Evolutionary conservation across 2,329 filamentous ascomycete species (phyloP).

Genomic region (Aspergillus cejpii): DNA sequence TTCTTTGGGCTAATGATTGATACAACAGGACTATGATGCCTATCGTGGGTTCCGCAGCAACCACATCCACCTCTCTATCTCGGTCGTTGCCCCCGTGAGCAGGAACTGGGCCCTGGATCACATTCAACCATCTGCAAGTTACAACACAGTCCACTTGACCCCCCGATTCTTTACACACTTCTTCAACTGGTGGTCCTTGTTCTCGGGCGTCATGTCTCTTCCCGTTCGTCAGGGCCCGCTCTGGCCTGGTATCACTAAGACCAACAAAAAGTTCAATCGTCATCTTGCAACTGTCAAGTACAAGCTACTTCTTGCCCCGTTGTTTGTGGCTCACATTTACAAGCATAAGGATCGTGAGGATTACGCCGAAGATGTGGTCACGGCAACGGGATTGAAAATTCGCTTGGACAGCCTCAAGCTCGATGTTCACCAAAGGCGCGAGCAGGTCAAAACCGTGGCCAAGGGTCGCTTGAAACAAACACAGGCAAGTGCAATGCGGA

Average conservation of each 20-base stretch:
- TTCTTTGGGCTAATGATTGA: constrained; percentile 16
- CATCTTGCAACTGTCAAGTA: constrained; percentile 99
- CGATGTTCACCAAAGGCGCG: constrained; percentile 86
- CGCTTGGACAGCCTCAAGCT: constrained; percentile 96
- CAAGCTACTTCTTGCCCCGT: constrained; percentile 79
- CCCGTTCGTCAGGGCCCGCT: constrained; percentile 87
- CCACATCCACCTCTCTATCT: constrained; percentile 91
- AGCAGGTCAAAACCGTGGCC: constrained; percentile 79
- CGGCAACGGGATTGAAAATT: constrained; percentile 92
- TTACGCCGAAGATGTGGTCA: constrained; percentile 68
- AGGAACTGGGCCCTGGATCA: constrained; percentile 77
- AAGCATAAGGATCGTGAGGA: constrained; percentile 96
- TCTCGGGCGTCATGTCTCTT: constrained; percentile 88
- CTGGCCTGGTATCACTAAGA: constrained; percentile 90
- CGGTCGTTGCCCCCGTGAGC: constrained; percentile 77
- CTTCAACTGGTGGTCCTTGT: constrained; percentile 95
- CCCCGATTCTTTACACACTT: constrained; percentile 98
- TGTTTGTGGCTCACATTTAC: constrained; percentile 95
- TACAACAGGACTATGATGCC: constrained; percentile 67
- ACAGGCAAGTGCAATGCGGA: constrained; percentile 86
- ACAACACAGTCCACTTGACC: constrained; percentile 91
- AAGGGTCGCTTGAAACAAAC: constrained; percentile 69
- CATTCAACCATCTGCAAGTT: constrained; percentile 72
- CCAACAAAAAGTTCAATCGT: constrained; percentile 95
- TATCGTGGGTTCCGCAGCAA: constrained; percentile 93